Evolutionary conservation across 2,329 filamentous ascomycete species (phyloP).

Genomic region (Cladosporium sp.): DNA sequence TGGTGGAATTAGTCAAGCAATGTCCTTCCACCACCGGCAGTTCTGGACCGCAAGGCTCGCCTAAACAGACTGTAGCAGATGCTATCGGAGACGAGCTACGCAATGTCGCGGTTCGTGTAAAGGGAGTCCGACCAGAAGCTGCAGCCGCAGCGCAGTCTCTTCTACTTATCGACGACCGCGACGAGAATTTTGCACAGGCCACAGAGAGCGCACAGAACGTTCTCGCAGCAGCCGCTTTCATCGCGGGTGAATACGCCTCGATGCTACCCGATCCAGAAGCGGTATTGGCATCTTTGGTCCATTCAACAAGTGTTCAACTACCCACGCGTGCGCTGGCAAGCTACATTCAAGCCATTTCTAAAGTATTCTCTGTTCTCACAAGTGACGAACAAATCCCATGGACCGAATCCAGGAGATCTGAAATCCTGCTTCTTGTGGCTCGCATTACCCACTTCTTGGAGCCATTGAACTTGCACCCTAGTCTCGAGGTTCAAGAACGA

Average conservation of each 20-base stretch:
- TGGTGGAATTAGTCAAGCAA: constrained; percentile 75
- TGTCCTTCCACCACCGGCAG: constrained; percentile 46
- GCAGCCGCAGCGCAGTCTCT: constrained; percentile 75
- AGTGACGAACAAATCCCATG: constrained; percentile 63
- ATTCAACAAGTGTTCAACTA: constrained; percentile 56
- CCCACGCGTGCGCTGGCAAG: constrained; percentile 68
- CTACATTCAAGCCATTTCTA: constrained; percentile 78
- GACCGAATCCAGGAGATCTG: constrained; percentile 69
- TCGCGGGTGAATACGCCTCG: constrained; percentile 82
- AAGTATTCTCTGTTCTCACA: constrained; percentile 72
- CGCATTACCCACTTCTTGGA: constrained; percentile 80
- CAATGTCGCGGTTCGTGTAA: constrained; percentile 88
- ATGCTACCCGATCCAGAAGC: constrained; percentile 67
- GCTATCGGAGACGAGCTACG: constrained; percentile 80
- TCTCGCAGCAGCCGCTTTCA: constrained; percentile 74
- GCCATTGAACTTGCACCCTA: constrained; percentile 72
- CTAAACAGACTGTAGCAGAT: constrained; percentile 12
- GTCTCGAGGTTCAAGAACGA: constrained; percentile 89
- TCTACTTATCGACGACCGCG: constrained; percentile 60
- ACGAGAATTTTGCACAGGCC: constrained; percentile 51
- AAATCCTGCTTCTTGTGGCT: constrained; percentile 71
- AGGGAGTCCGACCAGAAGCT: constrained; percentile 73
- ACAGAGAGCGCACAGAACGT: constrained; percentile 56
- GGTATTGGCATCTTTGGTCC: constrained; percentile 69
- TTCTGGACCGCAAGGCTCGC: constrained; percentile 13